These are phyloP conservation scores for Scleromitrula shiraiana DNA, from an alignment of 2,329 filamentous ascomycete genomes.

Conservation along the genomic window DNA sequence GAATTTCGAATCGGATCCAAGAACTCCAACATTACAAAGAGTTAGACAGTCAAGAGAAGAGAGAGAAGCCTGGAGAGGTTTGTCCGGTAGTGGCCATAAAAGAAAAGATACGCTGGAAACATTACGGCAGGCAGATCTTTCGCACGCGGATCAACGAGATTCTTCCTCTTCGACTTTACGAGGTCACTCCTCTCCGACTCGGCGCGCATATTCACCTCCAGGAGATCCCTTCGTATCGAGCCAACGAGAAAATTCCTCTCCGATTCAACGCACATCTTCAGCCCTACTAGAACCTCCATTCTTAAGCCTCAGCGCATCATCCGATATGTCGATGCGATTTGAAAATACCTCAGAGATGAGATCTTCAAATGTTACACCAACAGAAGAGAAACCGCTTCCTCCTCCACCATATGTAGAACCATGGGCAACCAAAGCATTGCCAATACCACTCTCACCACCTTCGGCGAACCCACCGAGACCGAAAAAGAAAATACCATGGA, in stretches of 20 bases:
- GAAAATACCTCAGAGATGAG: conserved; percentile 19
- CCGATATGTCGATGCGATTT: conserved; percentile 20
- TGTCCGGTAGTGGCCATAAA: conserved; percentile 19
- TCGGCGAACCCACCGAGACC: conserved; percentile 42
- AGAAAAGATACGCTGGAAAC: conserved; percentile 30
- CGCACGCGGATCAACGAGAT: conserved; percentile 6
- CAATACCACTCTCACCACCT: conserved; percentile 23
- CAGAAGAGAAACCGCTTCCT: conserved; percentile 34
- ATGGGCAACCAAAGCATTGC: conserved; percentile 10
- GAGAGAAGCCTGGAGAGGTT: too few relatives aligned
- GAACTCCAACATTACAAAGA: conserved; percentile 28
- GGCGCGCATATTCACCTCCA: too few relatives aligned
- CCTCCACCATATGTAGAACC: conserved; percentile 25
- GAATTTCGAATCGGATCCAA: conserved; percentile 20
- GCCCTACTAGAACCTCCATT: too few relatives aligned
- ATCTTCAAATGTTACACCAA: conserved; percentile 15
- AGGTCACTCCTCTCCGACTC: too few relatives aligned
- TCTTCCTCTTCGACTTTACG: too few relatives aligned
- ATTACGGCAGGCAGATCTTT: conserved; percentile 27
- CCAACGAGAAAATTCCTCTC: too few relatives aligned
- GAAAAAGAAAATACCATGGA: conserved; percentile 69
- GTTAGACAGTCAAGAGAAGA: conserved; percentile 22
- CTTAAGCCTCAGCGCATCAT: too few relatives aligned
- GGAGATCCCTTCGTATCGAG: too few relatives aligned
- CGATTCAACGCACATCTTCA: too few relatives aligned